Evolutionary conservation across 2,329 filamentous ascomycete genomes (phyloP).

Genomic region (Immersiporthe knoxdaviesiana): DNA sequence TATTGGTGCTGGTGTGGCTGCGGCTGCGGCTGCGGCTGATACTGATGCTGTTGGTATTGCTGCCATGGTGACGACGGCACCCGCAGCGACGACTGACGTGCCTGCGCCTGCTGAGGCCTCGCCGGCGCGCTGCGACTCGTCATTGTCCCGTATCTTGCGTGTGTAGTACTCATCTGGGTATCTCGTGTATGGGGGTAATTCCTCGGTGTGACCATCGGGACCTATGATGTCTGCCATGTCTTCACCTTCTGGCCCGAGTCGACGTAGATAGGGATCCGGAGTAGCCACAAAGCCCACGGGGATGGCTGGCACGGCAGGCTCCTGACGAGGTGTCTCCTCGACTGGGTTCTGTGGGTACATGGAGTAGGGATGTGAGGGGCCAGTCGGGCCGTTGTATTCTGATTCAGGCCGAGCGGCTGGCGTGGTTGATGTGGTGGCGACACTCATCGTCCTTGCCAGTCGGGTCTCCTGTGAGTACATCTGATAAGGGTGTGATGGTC

Average conservation of each 20-base stretch:
- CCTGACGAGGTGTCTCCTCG: slow-evolving; percentile 52
- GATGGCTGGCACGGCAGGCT: slow-evolving; percentile 46
- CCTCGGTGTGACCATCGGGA: slow-evolving; percentile 85
- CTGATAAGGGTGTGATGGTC: slow-evolving; percentile 81
- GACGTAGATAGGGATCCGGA: slow-evolving; percentile 68
- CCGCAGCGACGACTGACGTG: slow-evolving; percentile 13
- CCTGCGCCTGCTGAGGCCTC: slow-evolving; percentile 16
- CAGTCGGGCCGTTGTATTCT: slow-evolving; percentile 62
- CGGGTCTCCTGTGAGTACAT: slow-evolving; percentile 83
- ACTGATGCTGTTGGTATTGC: slow-evolving; percentile 25
- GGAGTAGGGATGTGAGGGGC: slow-evolving; percentile 81
- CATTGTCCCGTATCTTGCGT: slow-evolving; percentile 53
- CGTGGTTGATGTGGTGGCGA: slow-evolving; percentile 54
- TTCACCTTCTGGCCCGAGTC: slow-evolving; percentile 78
- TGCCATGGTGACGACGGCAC: slow-evolving; percentile 10
- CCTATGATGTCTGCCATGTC: slow-evolving; percentile 87
- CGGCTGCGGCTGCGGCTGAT: slow-evolving; percentile 24
- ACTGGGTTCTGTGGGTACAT: slow-evolving; percentile 84
- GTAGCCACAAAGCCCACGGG: slow-evolving; percentile 77
- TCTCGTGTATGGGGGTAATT: slow-evolving; percentile 86
- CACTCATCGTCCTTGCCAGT: slow-evolving; percentile 72
- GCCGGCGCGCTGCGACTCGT: slow-evolving; percentile 28
- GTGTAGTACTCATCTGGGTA: slow-evolving; percentile 76
- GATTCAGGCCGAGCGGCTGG: slow-evolving; percentile 37
- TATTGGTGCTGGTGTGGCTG: slow-evolving; percentile 38